Conservation (phyloP, 1,284 basidiomycete species). For the Pyrrhoderma lamaoense region DNA sequence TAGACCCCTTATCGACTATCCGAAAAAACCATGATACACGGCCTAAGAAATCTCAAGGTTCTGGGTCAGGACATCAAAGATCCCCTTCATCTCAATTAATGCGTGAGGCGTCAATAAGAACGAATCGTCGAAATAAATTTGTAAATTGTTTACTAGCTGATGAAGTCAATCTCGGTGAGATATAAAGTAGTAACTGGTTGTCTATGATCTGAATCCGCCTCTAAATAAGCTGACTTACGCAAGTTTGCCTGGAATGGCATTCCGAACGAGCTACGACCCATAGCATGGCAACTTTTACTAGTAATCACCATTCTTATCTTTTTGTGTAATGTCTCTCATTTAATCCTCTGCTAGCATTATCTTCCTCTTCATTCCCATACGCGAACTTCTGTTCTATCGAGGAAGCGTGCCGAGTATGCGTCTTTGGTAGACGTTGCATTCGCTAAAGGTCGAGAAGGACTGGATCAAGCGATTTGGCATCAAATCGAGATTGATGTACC, state of each 20-base stretch:
- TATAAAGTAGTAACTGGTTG: constrained; percentile 1
- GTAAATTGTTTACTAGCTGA: constrained; percentile 61
- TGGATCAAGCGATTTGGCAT: constrained; percentile 96
- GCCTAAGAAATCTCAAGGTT: constrained; percentile 13
- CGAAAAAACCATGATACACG: constrained; percentile 6
- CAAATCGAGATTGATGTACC: constrained; percentile 98
- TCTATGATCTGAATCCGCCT: not conserved
- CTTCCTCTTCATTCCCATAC: constrained; percentile 81
- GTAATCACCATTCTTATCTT: constrained; percentile 39
- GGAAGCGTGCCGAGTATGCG: constrained; percentile 90
- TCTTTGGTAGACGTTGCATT: constrained; percentile 91
- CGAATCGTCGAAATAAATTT: constrained; percentile 67
- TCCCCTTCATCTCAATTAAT: constrained; percentile 28
- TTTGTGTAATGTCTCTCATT: not conserved
- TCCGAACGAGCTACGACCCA: constrained; percentile 79
- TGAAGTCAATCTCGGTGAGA: constrained; percentile 71
- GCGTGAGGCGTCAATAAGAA: constrained; percentile 68
- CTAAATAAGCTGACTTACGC: constrained; percentile 63
- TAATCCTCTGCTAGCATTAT: constrained; percentile 60
- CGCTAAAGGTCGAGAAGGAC: constrained; percentile 68
- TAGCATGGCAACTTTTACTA: constrained; percentile 92
- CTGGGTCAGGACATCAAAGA: constrained; percentile 12
- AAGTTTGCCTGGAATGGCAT: constrained; percentile 96
- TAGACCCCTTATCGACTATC: constrained; percentile 18
- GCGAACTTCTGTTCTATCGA: constrained; percentile 67